These are phyloP conservation scores for Penicillium sp. DNA, from an alignment of 2,329 filamentous ascomycete genomes.

Conservation along the genomic window DNA sequence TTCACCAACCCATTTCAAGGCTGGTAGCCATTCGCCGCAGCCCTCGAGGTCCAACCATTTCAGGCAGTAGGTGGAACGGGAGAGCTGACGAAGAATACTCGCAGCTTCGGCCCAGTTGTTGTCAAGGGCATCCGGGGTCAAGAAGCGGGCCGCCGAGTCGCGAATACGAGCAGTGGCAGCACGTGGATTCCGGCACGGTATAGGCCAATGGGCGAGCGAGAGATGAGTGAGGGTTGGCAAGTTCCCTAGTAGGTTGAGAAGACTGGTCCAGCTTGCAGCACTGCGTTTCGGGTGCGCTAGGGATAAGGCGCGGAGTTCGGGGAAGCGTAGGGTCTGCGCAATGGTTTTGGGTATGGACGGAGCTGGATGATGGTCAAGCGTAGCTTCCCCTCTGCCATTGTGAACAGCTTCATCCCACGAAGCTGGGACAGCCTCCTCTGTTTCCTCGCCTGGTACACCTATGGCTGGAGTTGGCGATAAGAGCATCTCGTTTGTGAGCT, in stretches of 20 bases:
- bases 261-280: conserved; percentile 55
- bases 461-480: conserved; percentile 19
- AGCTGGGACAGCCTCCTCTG: conserved; percentile 28
- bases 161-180: conserved; percentile 47
- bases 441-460: neutral
- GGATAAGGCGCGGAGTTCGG: conserved; percentile 58
- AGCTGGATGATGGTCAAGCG: neutral
- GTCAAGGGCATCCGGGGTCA: conserved; percentile 51
- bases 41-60: conserved; percentile 64
- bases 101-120: conserved; percentile 58
- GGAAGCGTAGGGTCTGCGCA: conserved; percentile 43
- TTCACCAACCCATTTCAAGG: conserved; percentile 48
- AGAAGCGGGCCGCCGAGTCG: conserved; percentile 41
- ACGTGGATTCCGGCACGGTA: conserved; percentile 58
- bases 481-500: conserved; percentile 49
- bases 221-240: conserved; percentile 61
- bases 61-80: conserved; percentile 57
- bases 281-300: conserved; percentile 51
- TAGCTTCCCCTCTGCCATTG: neutral
- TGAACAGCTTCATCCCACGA: conserved; percentile 44
- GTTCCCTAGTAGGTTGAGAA: conserved; percentile 54
- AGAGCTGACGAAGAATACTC: conserved; percentile 57
- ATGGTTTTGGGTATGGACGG: conserved; percentile 23
- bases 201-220: conserved; percentile 63
- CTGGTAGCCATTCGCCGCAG: conserved; percentile 56